Conservation (phyloP, 2,329 filamentous ascomycete genomes). For the Talaromyces sp. region DNA sequence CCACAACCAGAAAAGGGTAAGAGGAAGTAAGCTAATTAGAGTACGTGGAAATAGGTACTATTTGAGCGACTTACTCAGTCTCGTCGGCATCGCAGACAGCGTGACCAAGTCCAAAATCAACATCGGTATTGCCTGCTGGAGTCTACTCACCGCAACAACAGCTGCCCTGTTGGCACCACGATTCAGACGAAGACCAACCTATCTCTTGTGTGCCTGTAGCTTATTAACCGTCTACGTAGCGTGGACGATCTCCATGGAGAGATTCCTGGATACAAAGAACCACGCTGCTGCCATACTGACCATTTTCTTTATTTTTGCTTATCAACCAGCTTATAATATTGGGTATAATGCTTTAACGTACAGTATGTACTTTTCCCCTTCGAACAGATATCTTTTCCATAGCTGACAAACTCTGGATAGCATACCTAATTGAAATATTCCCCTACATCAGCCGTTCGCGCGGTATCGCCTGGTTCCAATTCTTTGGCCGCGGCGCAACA, state of each 20-base stretch:
- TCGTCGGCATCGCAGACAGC: slow-evolving; percentile 36
- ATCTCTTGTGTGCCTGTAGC: slow-evolving; percentile 45
- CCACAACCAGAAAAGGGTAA: neutral
- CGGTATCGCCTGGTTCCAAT: slow-evolving; percentile 55
- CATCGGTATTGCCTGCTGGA: slow-evolving; percentile 37
- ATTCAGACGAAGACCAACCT: slow-evolving; percentile 43
- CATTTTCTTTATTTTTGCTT: slow-evolving; percentile 58
- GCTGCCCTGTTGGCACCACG: slow-evolving; percentile 39
- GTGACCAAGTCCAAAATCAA: slow-evolving; percentile 39
- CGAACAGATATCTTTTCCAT: neutral
- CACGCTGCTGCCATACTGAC: slow-evolving; percentile 36
- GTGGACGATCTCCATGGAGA: slow-evolving; percentile 50
- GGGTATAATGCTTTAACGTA: slow-evolving; percentile 60
- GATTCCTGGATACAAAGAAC: slow-evolving; percentile 30
- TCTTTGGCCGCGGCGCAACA: slow-evolving; percentile 47
- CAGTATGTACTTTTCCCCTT: neutral
- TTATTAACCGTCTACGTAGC: slow-evolving; percentile 52
- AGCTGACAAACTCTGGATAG: slow-evolving; percentile 29
- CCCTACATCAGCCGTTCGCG: slow-evolving; percentile 54
- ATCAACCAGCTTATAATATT: slow-evolving; percentile 57
- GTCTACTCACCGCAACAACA: slow-evolving; percentile 33
- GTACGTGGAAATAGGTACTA: slow-evolving; percentile 25
- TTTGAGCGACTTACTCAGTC: slow-evolving; percentile 28
- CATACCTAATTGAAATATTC: slow-evolving; percentile 51
- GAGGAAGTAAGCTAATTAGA: slow-evolving; percentile 28